Evolutionary conservation across 2,329 filamentous ascomycete genomes (phyloP), one percentile per base, ranked within the genome.

Genomic region (Arachnomyces sp.): DNA sequence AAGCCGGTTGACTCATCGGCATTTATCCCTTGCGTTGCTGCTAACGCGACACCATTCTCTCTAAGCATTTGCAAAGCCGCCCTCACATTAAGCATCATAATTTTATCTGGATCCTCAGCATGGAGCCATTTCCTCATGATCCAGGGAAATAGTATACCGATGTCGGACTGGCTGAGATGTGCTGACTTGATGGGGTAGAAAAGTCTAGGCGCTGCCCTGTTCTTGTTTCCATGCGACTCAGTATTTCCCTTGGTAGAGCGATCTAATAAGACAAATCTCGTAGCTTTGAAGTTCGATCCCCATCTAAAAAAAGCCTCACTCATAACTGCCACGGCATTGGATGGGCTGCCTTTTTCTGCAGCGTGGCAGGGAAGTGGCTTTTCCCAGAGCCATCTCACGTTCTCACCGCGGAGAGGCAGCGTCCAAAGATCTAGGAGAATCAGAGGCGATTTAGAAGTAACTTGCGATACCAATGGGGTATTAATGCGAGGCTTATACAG

Each of bases 351-450:
- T 1, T 65, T 63, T 36, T 71, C 63, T 15, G 70, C 69, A 3
- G 57, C 46, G 53, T 87, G 87, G 13, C 71, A 74, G 0, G 86
- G 87, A 17, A 93, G 66, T 0, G 86, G 83, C n/a, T 82, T 72
- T n/a, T 79, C 69, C 63, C 77, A 80, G 1, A 93, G 73, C 48
- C 79, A 75, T 7, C 70, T 63, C 2, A 81, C 82, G 30, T 72
- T 65, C 4, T 76, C 74, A 2, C 77, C 77, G 31, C 81, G 68
- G 18, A 90, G 67, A 1, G 86, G 84, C 48, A 89, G 73, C 45
- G 80, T 81, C 86, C 86, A 93, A 64, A 87, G 79, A 53, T 94
- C 87, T 7, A 93, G 74, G 1, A 93, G 68, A 43, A 86, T 72
- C 1, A 80, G 67, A 0, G 83, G 74, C 7, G 77, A 84, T 31